Evolutionary conservation across 441 rosid species (phyloP), one percentile per base, ranked within the genome.

Genomic region (Viola pubescens): DNA sequence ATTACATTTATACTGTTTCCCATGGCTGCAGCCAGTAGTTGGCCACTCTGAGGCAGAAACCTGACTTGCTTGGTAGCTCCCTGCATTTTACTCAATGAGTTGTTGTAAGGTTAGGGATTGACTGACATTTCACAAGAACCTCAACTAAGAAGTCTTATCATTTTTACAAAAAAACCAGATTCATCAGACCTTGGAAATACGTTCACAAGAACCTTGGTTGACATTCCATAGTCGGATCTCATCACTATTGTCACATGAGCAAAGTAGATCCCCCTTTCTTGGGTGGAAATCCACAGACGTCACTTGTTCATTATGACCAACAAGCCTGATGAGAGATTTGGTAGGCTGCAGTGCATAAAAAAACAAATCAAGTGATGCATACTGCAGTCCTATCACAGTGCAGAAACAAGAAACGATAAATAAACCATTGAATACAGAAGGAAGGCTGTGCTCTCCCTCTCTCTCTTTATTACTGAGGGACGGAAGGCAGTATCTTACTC

Each of bases 281-380:
- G 80, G 82, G 66, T 77, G 80, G 57, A 80, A 77, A 62, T 77
- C 85, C 55, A 75, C 55, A 58, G 84, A 69, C 39, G 47, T 41
- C 55, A 80, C 79, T 60, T 52, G 60, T 3, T 70, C 70, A 47
- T 51, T 39, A 66, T 77, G 75, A 62, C 82, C 84, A 66, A 48
- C 38, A 39, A 79, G 66, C 60, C 56, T 68, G 46, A 72, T 9
- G 48, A 67, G 59, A 37, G 78, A 58, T 61, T 66, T 55, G 58
- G 55, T 52, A 9, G 68, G 73, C 81, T 77, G 70, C 65, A 67
- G 41, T 52, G 47, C 43, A 43, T 9, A 37, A 9, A 19, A 41
- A 41, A 56, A 19, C 3, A 12, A 61, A n/a, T 55, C 8, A 3
- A 9, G n/a, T 19, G 5, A 3, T 39, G 1, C 54, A 13, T 50